These are phyloP conservation scores for Leucoagaricus sp. DNA, from an alignment of 1,284 basidiomycete genomes.

Conservation along the genomic window DNA sequence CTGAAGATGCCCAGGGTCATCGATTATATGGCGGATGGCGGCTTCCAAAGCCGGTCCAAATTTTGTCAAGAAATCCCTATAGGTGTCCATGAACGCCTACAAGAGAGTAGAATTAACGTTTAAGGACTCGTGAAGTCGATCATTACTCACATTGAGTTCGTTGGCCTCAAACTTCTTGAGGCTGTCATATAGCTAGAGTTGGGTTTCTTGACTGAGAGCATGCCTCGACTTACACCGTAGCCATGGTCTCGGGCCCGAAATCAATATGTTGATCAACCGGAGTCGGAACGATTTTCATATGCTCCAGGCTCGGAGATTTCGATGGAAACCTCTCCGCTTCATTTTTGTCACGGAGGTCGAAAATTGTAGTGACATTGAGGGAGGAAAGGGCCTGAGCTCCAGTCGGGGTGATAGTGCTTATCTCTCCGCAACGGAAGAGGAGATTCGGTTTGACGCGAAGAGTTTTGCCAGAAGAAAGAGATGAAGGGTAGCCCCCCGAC, in stretches of 20 bases:
- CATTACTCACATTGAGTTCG: background rate
- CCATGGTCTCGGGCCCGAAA: background rate
- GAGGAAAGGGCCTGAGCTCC: slow-evolving; percentile 37
- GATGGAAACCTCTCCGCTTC: slow-evolving; percentile 38
- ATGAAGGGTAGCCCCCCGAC: slow-evolving; percentile 32
- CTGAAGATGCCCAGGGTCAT: slow-evolving; percentile 38
- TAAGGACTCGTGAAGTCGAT: no score
- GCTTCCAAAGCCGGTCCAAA: slow-evolving; percentile 33
- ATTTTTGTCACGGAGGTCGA: slow-evolving; percentile 41
- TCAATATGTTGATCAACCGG: background rate
- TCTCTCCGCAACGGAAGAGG: slow-evolving; percentile 44
- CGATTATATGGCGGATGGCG: slow-evolving; percentile 40
- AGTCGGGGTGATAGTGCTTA: slow-evolving; percentile 34
- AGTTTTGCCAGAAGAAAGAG: slow-evolving; percentile 11
- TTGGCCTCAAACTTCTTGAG: slow-evolving; percentile 1
- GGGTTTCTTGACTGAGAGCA: background rate
- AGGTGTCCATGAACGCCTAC: background rate
- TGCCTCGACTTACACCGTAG: background rate
- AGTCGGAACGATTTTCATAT: slow-evolving; percentile 26
- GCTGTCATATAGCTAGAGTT: background rate
- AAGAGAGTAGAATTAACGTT: background rate
- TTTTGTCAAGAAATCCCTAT: slow-evolving; percentile 35
- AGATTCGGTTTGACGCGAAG: slow-evolving; percentile 27
- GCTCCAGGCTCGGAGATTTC: slow-evolving; percentile 29
- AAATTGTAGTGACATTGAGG: slow-evolving; percentile 39